These are phyloP conservation scores for Acer campestre DNA, from an alignment of 345 rosid species.

Conservation along the genomic window DNA sequence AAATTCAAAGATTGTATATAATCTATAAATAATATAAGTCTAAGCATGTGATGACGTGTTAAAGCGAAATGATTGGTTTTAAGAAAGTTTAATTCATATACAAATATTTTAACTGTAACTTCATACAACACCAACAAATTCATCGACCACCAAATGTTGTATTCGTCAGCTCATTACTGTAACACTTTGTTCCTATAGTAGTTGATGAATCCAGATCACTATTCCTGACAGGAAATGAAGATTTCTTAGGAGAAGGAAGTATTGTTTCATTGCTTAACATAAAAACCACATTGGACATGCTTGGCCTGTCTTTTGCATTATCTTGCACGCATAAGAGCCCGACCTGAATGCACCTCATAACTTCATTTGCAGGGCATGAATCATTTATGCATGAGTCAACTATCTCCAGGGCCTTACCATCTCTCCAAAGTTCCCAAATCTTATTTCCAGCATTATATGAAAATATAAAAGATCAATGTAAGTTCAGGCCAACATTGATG, in stretches of 20 bases:
- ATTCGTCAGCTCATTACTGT: too few species aligned
- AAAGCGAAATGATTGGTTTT: too few species aligned
- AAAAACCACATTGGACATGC: constrained; percentile 9
- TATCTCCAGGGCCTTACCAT: constrained; percentile 11
- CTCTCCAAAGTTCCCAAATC: constrained; percentile 22
- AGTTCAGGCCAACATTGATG: not conserved
- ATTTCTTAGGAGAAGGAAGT: constrained; percentile 14
- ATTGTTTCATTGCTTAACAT: constrained; percentile 12
- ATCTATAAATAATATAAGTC: too few species aligned
- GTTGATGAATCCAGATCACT: too few species aligned
- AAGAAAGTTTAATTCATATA: too few species aligned
- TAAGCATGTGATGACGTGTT: too few species aligned
- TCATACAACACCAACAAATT: too few species aligned
- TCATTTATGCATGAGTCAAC: constrained; percentile 1
- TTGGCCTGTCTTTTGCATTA: constrained; percentile 13
- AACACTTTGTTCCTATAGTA: too few species aligned
- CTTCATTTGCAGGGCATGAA: not conserved
- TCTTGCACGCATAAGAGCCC: constrained; percentile 17
- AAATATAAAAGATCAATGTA: not conserved
- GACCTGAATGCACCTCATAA: constrained; percentile 13
- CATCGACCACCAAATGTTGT: too few species aligned
- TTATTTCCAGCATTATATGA: not conserved
- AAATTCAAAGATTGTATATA: too few species aligned
- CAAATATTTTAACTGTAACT: too few species aligned
- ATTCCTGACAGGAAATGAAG: not conserved